Percentiles rank a stretch among this genome's conserved stretches.
These are phyloP conservation scores for Butyriboletus loyo DNA, from an alignment of 768 basidiomycete genomes.

Conservation along the genomic window DNA sequence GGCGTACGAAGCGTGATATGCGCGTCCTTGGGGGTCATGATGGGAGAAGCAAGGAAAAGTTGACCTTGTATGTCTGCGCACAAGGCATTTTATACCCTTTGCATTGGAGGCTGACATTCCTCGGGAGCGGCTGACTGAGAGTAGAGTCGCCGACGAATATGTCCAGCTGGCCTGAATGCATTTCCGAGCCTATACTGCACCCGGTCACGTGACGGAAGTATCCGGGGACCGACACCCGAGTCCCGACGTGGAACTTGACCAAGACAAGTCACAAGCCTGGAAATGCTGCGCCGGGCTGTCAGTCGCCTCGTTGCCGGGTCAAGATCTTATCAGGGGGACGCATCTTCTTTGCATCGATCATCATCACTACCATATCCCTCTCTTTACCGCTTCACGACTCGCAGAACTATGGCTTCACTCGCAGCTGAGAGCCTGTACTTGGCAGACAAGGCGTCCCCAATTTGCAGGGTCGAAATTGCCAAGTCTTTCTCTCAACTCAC, in stretches of 20 bases:
- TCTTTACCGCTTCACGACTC: neutral
- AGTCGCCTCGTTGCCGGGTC: conserved; percentile 1
- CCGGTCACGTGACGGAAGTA: neutral
- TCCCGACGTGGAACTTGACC: conserved; percentile 3
- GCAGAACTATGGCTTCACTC: conserved; percentile 34
- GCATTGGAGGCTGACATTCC: too few species aligned
- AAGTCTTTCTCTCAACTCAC: conserved; percentile 69
- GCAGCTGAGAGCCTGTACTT: conserved; percentile 62
- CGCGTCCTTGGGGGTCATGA: too few species aligned
- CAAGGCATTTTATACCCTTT: too few species aligned
- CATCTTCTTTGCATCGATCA: conserved; percentile 12
- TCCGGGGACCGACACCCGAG: conserved; percentile 9
- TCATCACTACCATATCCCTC: neutral
- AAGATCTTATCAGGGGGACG: conserved; percentile 11
- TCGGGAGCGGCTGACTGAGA: too few species aligned
- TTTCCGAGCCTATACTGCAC: too few species aligned
- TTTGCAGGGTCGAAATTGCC: conserved; percentile 67
- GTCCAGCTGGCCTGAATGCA: too few species aligned
- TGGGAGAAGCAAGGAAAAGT: too few species aligned
- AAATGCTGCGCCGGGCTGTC: conserved; percentile 10
- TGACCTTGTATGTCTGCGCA: too few species aligned
- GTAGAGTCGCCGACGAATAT: too few species aligned
- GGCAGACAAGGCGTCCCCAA: conserved; percentile 72
- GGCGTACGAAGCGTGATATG: neutral
- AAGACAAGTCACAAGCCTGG: neutral